Percentiles rank a stretch among this genome's conserved stretches.
Conservation (phyloP, 306 rosid genomes). For the Cucumis melo region DNA sequence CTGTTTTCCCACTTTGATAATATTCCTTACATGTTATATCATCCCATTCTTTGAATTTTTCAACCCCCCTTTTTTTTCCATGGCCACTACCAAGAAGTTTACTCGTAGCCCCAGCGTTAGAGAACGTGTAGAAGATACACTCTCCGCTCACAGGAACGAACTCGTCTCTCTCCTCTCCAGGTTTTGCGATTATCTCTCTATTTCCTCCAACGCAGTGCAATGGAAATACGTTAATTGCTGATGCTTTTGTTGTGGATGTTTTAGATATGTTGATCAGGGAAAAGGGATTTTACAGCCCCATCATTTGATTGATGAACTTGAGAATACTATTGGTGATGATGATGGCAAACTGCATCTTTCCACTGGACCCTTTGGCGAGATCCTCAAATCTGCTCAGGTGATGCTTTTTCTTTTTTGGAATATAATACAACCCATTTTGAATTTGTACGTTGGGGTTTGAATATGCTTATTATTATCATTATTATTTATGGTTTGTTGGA, state of each 20-base stretch:
- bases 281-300: conserved; percentile 90
- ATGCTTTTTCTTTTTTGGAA: neutral
- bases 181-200: conserved; percentile 11
- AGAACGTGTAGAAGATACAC: conserved; percentile 70
- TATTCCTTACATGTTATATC: neutral
- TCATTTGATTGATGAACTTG: conserved; percentile 63
- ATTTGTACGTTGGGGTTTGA: neutral
- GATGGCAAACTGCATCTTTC: conserved; percentile 19
- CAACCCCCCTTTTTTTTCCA: conserved; percentile 10
- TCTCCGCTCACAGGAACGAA: conserved; percentile 76
- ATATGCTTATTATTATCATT: neutral
- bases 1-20: neutral
- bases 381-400: conserved; percentile 50
- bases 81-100: conserved; percentile 45
- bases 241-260: neutral
- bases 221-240: neutral
- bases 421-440: neutral
- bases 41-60: neutral
- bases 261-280: conserved; percentile 75
- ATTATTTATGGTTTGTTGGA: neutral
- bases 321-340: conserved; percentile 26
- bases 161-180: conserved; percentile 83
- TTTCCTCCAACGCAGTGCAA: neutral
- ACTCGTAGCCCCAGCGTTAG: conserved; percentile 51
- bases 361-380: conserved; percentile 35